A percentile compares a stretch with the other conserved stretches of the same genome.
Conservation (phyloP, 768 basidiomycete species). For the Auriscalpium vulgare region DNA sequence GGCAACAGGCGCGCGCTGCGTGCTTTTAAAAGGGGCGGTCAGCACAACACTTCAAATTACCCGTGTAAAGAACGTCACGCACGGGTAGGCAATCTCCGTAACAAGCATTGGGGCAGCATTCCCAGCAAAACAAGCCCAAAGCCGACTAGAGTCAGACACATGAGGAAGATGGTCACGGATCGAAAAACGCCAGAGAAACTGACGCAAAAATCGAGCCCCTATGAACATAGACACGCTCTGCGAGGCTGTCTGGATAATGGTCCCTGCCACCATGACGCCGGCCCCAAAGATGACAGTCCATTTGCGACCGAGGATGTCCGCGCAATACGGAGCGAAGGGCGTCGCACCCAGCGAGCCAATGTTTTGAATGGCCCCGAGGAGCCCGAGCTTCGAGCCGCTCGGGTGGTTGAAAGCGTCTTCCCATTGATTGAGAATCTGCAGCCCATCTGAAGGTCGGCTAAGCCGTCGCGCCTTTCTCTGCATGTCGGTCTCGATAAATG, state of each 20-base stretch:
- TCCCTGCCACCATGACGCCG: slow-evolving; percentile 25
- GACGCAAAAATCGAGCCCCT: slow-evolving; percentile 22
- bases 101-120: slow-evolving; percentile 30
- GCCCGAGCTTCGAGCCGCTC: slow-evolving; percentile 19
- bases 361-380: slow-evolving; percentile 28
- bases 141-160: slow-evolving; percentile 11
- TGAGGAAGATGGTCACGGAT: not conserved
- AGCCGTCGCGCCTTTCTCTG: slow-evolving; percentile 11
- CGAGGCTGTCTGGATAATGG: slow-evolving; percentile 24
- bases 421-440: slow-evolving; percentile 25
- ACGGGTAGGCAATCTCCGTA: slow-evolving; percentile 32
- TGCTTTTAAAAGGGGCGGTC: not conserved
- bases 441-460: slow-evolving; percentile 13
- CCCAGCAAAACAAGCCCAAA: slow-evolving; percentile 24
- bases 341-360: slow-evolving; percentile 22
- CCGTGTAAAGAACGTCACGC: slow-evolving; percentile 2
- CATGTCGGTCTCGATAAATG: not conserved
- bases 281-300: slow-evolving; percentile 24
- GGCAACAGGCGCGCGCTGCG: slow-evolving; percentile 30
- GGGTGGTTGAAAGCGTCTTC: slow-evolving; percentile 22
- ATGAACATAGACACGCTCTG: slow-evolving; percentile 29
- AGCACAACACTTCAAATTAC: not conserved
- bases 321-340: slow-evolving; percentile 23
- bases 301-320: slow-evolving; percentile 25
- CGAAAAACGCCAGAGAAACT: not conserved